A percentile compares a stretch with the other conserved stretches of the same genome.
Conservation (phyloP, 75 land plant species). For the Gnetum montanum region DNA sequence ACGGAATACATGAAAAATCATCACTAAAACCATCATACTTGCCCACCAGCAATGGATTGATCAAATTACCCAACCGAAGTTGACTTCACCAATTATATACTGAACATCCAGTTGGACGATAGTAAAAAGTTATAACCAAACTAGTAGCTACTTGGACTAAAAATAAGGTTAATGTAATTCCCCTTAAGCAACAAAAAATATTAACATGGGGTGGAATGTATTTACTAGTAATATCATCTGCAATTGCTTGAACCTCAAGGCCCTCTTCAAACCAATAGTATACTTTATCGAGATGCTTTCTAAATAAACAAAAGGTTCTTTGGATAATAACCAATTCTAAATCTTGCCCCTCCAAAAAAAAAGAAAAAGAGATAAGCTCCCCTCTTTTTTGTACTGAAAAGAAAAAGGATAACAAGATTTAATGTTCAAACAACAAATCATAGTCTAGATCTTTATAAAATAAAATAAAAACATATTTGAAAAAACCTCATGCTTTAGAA, state of each 20-base stretch:
- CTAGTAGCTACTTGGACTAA: neutral
- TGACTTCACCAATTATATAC: neutral
- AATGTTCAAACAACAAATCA: too few species aligned
- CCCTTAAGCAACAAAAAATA: slow-evolving; percentile 3
- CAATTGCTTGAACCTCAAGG: slow-evolving; percentile 2
- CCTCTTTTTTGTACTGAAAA: neutral
- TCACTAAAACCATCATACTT: slow-evolving; percentile 3
- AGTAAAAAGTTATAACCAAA: slow-evolving; percentile 2
- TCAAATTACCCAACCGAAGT: neutral
- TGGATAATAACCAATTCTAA: neutral
- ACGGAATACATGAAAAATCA: slow-evolving; percentile 1
- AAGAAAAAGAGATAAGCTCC: neutral
- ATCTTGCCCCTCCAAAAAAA: too few species aligned
- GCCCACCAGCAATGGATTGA: neutral
- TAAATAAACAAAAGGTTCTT: neutral
- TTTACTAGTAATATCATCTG: slow-evolving; percentile 7
- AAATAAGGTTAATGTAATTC: neutral
- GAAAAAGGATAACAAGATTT: neutral
- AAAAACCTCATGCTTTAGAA: too few species aligned
- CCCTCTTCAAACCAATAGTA: neutral
- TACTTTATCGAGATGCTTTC: slow-evolving; percentile 1
- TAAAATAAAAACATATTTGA: too few species aligned
- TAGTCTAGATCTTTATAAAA: too few species aligned
- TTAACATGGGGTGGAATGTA: slow-evolving; percentile 4
- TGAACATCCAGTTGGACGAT: neutral